Percentiles rank a stretch among this genome's conserved stretches.
phyloP scores from a whole-genome alignment of 306 rosid species.

The Gynostemma pentaphyllum region DNA sequence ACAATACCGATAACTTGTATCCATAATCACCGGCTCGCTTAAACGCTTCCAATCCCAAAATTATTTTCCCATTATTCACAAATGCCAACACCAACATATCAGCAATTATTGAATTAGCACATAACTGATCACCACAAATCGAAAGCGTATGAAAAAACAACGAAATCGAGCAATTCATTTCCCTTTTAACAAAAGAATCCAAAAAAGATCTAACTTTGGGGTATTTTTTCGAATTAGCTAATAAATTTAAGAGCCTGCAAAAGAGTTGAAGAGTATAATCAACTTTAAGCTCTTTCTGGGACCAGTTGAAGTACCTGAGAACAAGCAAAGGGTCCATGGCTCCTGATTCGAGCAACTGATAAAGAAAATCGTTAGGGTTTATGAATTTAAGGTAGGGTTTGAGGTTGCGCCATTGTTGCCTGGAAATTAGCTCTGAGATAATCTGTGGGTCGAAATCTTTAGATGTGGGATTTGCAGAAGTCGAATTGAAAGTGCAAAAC shows the following conservation, averaged over 20 bases:
- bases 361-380: constrained; percentile 31
- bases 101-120: constrained; percentile 31
- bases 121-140: constrained; percentile 12
- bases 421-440: constrained; percentile 46
- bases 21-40: constrained; percentile 52
- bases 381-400: constrained; percentile 35
- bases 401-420: constrained; percentile 64
- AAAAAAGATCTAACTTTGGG: constrained; percentile 47
- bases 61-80: constrained; percentile 31
- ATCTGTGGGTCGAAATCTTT: constrained; percentile 13
- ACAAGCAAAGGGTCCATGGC: constrained; percentile 39
- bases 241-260: constrained; percentile 32
- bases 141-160: constrained; percentile 41
- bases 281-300: constrained; percentile 35
- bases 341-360: constrained; percentile 33
- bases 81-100: constrained; percentile 58
- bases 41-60: constrained; percentile 42
- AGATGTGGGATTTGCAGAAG: constrained; percentile 14
- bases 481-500: constrained; percentile 5
- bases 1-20: constrained; percentile 31
- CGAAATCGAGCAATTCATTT: constrained; percentile 29
- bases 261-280: constrained; percentile 38
- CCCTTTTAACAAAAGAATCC: constrained; percentile 38
- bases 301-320: constrained; percentile 61
- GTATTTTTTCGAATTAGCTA: constrained; percentile 39